Conservation (phyloP, 768 basidiomycete species). For the Strobilomyces echinocephalus region DNA sequence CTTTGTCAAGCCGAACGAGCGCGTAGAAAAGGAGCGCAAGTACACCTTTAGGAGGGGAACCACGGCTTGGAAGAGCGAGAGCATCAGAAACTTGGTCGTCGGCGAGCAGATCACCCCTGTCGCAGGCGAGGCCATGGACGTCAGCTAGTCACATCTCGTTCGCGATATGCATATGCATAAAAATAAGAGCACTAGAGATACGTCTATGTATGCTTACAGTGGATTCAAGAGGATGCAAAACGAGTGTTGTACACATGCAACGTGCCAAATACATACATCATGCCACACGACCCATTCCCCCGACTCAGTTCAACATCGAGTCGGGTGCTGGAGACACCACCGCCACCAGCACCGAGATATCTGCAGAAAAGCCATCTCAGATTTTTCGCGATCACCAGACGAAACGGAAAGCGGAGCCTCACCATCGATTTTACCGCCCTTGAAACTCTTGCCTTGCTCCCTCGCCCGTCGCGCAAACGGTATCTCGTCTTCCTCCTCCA, state of each 20-base stretch:
- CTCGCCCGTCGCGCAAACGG: conserved; percentile 83
- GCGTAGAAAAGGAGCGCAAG: conserved; percentile 69
- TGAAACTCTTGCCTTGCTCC: conserved; percentile 66
- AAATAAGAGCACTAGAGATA: conserved; percentile 8
- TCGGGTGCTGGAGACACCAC: conserved; percentile 50
- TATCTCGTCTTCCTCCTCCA: conserved; percentile 45
- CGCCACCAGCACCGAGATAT: conserved; percentile 65
- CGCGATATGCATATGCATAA: conserved; percentile 6
- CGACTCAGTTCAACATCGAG: conserved; percentile 13
- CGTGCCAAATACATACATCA: not conserved
- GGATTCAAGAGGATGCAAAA: conserved; percentile 17
- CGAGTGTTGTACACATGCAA: conserved; percentile 23
- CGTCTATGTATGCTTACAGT: conserved; percentile 23
- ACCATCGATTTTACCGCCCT: conserved; percentile 87
- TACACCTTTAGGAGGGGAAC: conserved; percentile 78
- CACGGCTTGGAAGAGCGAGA: conserved; percentile 84
- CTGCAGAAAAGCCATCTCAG: conserved; percentile 28
- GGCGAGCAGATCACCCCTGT: conserved; percentile 61
- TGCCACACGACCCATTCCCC: conserved; percentile 8
- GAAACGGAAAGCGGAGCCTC: conserved; percentile 22
- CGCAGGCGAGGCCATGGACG: conserved; percentile 76
- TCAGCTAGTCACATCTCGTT: conserved; percentile 41
- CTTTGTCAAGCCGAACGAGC: conserved; percentile 86
- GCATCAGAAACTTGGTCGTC: conserved; percentile 64
- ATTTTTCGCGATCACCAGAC: not conserved